Evolutionary conservation across 2,329 filamentous ascomycete genomes (phyloP).

Genomic region (Alternaria viburni): DNA sequence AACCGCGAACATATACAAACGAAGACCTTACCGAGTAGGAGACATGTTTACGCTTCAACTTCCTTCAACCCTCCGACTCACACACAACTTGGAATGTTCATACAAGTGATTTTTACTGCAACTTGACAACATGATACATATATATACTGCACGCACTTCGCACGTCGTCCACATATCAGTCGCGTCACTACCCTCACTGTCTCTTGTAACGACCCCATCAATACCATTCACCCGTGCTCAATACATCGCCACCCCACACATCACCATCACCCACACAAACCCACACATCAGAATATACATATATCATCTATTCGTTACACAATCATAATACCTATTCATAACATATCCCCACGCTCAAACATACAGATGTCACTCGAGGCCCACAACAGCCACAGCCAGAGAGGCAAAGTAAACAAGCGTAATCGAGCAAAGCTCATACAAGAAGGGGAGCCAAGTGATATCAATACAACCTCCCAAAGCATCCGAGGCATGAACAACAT

Average conservation of each 20-base stretch:
- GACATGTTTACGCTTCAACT: too few species aligned
- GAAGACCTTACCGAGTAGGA: too few species aligned
- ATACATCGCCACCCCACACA: background rate
- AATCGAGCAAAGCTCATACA: background rate
- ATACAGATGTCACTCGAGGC: background rate
- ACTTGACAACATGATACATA: too few species aligned
- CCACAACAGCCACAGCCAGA: background rate
- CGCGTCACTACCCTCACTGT: too few species aligned
- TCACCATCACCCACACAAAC: background rate
- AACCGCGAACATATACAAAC: too few species aligned
- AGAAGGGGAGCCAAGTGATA: background rate
- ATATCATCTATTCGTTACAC: constrained; percentile 10
- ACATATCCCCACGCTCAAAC: background rate
- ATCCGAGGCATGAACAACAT: background rate
- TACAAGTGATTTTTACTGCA: too few species aligned
- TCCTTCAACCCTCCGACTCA: too few species aligned
- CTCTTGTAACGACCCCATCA: background rate
- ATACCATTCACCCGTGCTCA: too few species aligned
- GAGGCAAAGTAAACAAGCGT: background rate
- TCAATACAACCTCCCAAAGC: background rate
- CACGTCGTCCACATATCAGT: too few species aligned
- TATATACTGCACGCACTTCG: too few species aligned
- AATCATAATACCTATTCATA: constrained; percentile 4
- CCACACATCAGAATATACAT: background rate
- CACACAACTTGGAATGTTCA: too few species aligned